phyloP scores from a whole-genome alignment of 768 basidiomycete genomes.

The Boletus rubescentipes region DNA sequence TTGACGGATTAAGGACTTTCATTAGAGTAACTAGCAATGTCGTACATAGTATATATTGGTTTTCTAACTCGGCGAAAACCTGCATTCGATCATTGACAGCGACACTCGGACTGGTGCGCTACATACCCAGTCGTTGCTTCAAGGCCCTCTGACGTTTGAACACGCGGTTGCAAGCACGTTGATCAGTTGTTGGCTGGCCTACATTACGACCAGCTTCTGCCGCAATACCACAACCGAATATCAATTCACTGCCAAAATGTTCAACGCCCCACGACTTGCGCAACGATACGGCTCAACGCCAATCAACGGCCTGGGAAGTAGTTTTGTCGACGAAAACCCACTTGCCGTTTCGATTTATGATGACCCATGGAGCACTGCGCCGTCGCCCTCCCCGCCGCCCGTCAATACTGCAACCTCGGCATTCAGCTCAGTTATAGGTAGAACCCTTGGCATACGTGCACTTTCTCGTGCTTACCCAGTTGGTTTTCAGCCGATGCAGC shows the following conservation, averaged over 20 bases:
- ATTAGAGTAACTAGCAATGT: conserved; percentile 8
- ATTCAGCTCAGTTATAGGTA: conserved; percentile 73
- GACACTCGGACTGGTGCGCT: background rate
- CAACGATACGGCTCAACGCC: conserved; percentile 64
- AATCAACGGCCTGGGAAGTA: conserved; percentile 60
- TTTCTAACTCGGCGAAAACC: conserved; percentile 10
- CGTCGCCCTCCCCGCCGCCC: conserved; percentile 68
- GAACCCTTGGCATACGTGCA: background rate
- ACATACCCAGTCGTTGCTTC: no score
- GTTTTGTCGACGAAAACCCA: conserved; percentile 77
- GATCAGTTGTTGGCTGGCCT: conserved; percentile 4
- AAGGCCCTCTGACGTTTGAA: background rate
- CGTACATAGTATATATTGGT: conserved; percentile 25
- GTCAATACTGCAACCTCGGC: conserved; percentile 49
- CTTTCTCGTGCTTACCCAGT: conserved; percentile 7
- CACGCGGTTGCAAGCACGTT: conserved; percentile 6
- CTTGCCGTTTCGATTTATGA: conserved; percentile 73
- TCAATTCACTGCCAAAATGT: conserved; percentile 50
- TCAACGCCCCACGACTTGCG: conserved; percentile 77
- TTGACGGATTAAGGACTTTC: conserved; percentile 20
- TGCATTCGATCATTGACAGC: no score
- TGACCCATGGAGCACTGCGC: conserved; percentile 78
- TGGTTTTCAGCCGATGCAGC: conserved; percentile 65
- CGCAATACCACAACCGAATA: conserved; percentile 13
- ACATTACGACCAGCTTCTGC: conserved; percentile 5